Evolutionary conservation across 1,284 basidiomycete species (phyloP), one percentile per base, ranked within the genome.

Genomic region (Caloboletus firmus): DNA sequence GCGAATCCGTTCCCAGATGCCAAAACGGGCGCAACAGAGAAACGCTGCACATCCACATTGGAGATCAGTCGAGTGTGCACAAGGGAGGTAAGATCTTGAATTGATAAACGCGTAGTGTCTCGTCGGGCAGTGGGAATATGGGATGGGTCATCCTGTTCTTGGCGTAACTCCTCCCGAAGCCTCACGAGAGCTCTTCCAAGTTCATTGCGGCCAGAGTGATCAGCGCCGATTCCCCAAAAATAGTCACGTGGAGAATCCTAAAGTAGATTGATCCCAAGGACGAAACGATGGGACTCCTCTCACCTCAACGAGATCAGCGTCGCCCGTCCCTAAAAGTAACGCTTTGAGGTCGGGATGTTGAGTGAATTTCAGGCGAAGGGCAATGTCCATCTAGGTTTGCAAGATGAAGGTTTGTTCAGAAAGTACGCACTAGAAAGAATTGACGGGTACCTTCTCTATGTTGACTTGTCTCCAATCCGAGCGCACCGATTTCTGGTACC

Each of bases 101-200:
- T 45, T 22, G 71, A 69, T 30, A 69, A 59, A 43, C 67, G 69
- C 48, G 63, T 66, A 9, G 60, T 43, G 22, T 72, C 71, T 31
- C 59, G 59, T 43, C 61, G 59, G 24, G 58, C 71, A 12, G 48
- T 58, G 30, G 69, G 67, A 26, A 69, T 58, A n/a, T 59, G 61
- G 4, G 57, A 54, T 2, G 67, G 71, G 13, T 68, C 37, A 24
- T 59, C 44, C 32, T 55, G 64, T 51, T 69, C 69, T 20, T 59
- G 60, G 54, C 78, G 79, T 50, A 84, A 66, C 61, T 75, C 77
- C 46, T 70, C 68, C 57, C 85, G 73, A 59, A 88, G 67, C 57
- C 83, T 76, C 60, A 82, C 79, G 24, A 87, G 73, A 17, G 83
- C 83, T 63, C 84, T 86, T 26, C 86, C 86, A n/a, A 88, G 78